These are phyloP conservation scores for Eucalyptus melliodora DNA, from an alignment of 345 rosid genomes.

Conservation along the genomic window DNA sequence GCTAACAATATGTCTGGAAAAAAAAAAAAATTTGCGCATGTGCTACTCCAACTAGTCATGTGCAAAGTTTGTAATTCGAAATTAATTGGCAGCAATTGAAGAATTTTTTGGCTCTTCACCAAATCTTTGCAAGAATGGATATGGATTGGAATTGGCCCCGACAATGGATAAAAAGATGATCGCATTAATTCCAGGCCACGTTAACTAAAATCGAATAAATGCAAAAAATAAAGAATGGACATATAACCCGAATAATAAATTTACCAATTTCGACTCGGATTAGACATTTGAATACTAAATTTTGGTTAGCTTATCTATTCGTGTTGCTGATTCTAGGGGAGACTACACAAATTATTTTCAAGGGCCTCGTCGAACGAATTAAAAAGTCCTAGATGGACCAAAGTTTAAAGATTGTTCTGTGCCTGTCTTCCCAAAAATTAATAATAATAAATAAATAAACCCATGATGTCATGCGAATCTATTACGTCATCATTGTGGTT, in stretches of 20 bases:
- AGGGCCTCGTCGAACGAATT: accelerated
- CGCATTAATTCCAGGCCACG: accelerated
- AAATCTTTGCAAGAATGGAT: neutral
- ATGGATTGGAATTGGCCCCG: neutral
- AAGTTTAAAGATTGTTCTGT: neutral
- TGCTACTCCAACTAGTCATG: neutral
- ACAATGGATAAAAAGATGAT: neutral
- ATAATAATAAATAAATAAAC: accelerated
- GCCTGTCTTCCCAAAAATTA: neutral
- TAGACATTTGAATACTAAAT: neutral
- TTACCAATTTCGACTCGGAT: neutral
- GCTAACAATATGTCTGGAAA: neutral
- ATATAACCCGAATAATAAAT: neutral
- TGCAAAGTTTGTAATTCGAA: neutral
- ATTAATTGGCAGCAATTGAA: neutral
- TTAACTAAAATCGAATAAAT: neutral
- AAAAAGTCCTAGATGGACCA: neutral
- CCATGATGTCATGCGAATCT: neutral
- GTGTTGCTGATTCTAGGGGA: neutral
- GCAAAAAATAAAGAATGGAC: neutral
- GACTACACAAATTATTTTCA: neutral
- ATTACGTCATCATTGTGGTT: neutral
- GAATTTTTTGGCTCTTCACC: neutral
- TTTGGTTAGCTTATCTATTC: neutral
- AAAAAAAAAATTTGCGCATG: neutral